Conservation (phyloP, 2,329 filamentous ascomycete species). For the Diaporthe helianthi region DNA sequence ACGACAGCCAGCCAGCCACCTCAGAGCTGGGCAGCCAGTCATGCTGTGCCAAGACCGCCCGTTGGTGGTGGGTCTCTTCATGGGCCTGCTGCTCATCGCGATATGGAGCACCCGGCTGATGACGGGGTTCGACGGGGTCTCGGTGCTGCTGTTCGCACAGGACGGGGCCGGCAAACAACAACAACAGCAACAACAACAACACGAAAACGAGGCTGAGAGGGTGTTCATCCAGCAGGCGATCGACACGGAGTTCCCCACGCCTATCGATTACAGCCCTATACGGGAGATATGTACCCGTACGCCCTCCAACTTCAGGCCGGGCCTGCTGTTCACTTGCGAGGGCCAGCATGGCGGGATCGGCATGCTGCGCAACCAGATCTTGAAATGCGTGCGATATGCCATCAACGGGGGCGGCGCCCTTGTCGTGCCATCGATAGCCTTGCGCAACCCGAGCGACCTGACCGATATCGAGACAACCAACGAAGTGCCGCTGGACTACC, state of each 20-base stretch:
- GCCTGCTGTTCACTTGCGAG: constrained; percentile 49
- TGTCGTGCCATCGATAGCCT: constrained; percentile 46
- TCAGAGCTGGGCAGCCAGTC: constrained; percentile 8
- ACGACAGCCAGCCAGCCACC: constrained; percentile 6
- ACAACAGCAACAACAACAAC: not conserved
- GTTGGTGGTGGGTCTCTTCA: constrained; percentile 24
- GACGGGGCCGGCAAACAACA: not conserved
- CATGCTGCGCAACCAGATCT: constrained; percentile 49
- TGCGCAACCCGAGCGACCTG: constrained; percentile 44
- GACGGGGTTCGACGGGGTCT: constrained; percentile 29
- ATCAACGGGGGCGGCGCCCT: constrained; percentile 47
- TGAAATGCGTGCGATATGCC: constrained; percentile 50
- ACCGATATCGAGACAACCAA: constrained; percentile 42
- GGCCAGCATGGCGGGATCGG: constrained; percentile 49
- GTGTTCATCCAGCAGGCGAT: constrained; percentile 40
- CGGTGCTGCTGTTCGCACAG: constrained; percentile 28
- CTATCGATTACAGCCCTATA: constrained; percentile 46
- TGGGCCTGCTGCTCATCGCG: constrained; percentile 28
- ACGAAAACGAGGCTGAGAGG: constrained; percentile 32
- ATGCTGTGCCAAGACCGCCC: constrained; percentile 34
- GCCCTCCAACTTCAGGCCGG: constrained; percentile 42
- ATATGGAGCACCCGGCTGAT: constrained; percentile 34
- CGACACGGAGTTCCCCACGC: constrained; percentile 45
- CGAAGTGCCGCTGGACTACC: constrained; percentile 42
- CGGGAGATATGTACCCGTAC: constrained; percentile 43